Base-by-base conservation (phyloP, 257 asterid genomes). In the Salvia hispanica region DNA sequence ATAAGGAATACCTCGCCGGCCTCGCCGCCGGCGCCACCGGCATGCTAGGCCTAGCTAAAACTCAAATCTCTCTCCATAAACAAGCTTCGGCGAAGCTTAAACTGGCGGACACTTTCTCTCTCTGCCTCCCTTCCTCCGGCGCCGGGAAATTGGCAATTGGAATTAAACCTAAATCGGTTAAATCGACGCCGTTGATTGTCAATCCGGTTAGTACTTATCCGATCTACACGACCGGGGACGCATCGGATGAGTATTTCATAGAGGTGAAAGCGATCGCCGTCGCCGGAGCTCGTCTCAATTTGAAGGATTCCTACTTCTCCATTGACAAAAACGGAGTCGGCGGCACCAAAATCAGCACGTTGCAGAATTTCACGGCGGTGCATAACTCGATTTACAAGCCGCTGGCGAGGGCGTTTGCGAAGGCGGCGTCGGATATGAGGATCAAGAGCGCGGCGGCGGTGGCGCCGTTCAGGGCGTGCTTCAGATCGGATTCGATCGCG, bases 281-380 rank as follows among this genome's bases (percentile, higher is more conserved):
- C 44, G 65, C 71, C 7, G 83, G 83, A 2, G 18, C 33, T 58
- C 82, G 0, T 9, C 10, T 55, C 9, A 5, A 12, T 4, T 34
- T 85, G 0, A 85, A 77, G 70, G 74, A 60, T 4, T 74, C 87
- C 0, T 72, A 83, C 21, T 67, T 89, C 3, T 3, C 74, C 2
- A 57, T 89, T 14, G 76, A 83, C 31, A 68, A 53, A 0, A 6
- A 74, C 0, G 85, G 96, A 1, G 34, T 28, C 4, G 95, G 90
- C 1, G 96, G 95, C 12, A 85, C 92, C 0, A 89, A 75, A 14
- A 83, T 88, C 62, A 82, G 89, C 55, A 83, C 83, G 0, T 13
- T 73, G 0, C 66, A 50, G 42, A 83, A 85, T 15, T 86, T 66
- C 72, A 84, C 91, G 1, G 52, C 79, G n/a, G 43, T 84, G 9